Base-by-base conservation (phyloP, 2,329 filamentous ascomycete species). In the Phoma herbarum region DNA sequence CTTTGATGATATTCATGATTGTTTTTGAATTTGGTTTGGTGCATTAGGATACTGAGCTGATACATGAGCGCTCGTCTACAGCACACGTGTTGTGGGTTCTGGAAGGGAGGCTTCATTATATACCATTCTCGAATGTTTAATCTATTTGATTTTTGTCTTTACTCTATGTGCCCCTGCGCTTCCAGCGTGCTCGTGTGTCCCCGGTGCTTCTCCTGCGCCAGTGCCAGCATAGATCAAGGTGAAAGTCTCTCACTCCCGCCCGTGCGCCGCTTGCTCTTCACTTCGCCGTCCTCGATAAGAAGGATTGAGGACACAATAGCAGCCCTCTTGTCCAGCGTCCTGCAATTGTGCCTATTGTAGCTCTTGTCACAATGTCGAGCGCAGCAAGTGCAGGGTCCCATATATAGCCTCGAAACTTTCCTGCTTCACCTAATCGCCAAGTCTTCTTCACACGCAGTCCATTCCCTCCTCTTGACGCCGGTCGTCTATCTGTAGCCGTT, bases 71-170 rank as follows among this genome's bases (percentile, higher is more conserved):
- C 49, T 9, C 9, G 5, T 20, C n/a, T 37, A 39, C 20, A 25
- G 41, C 41, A 26, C 23, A 43, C 41, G 2, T 25, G 22, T 26
- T 42, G 8, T 31, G 43, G 33, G 42, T 22, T 51, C 35, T 43
- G 14, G 23, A 7, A 11, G 6, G 23, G 41, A 3, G 14, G 44
- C 16, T 26, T 45, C 35, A 54, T 22, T 44, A 60, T 60, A 59
- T 60, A 60, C 57, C 57, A 60, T 56, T 60, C 52, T 55, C 41
- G 23, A 60, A 60, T 60, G 57, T 60, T 48, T 60, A 60, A 60
- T 60, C 22, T 60, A 56, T 18, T 37, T 53, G 33, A n/a, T n/a
- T n/a, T 35, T 59, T 53, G 33, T 49, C 31, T 28, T 49, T 23
- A 33, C 22, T 7, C 3, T 10, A 16, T 23, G 26, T 6, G 20